Evolutionary conservation across 805 yeast genomes (phyloP).

Genomic region (Kodamaea lidongshanica): DNA sequence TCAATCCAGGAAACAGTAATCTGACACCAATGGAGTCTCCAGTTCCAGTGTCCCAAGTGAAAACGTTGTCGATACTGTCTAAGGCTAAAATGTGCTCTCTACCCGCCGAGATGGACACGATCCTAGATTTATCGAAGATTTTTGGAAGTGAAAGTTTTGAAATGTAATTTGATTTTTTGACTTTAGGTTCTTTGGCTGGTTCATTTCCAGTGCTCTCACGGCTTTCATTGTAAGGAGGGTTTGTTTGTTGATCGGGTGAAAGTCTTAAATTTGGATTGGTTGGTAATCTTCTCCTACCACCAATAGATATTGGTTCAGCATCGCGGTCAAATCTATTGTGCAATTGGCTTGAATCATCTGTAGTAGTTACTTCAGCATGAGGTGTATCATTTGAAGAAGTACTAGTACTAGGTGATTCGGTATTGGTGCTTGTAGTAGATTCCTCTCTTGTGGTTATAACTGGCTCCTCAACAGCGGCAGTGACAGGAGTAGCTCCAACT

Average conservation of each 20-base stretch:
- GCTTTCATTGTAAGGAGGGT: constrained; percentile 1
- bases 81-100: constrained; percentile 59
- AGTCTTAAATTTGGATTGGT: constrained; percentile 17
- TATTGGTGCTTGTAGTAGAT: no score
- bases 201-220: neutral
- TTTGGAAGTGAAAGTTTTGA: constrained; percentile 17
- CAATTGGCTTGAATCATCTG: constrained; percentile 17
- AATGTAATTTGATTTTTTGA: constrained; percentile 14
- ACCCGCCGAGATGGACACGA: constrained; percentile 54
- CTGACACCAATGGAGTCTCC: constrained; percentile 33
- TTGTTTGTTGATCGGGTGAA: constrained; percentile 17
- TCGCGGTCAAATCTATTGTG: constrained; percentile 6
- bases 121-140: constrained; percentile 21
- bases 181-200: constrained; percentile 1
- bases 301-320: constrained; percentile 1
- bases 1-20: constrained; percentile 32
- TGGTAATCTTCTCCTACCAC: constrained; percentile 10
- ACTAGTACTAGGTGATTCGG: no score
- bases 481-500: no score
- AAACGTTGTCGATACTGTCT: constrained; percentile 43
- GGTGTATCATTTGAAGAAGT: no score
- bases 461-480: no score
- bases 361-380: neutral
- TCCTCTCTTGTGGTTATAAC: no score
- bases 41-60: constrained; percentile 56